Evolutionary conservation across 2,329 filamentous ascomycete species (phyloP), one percentile per base, ranked within the genome.

Genomic region (Ophiocordyceps polyrhachis-furcata): DNA sequence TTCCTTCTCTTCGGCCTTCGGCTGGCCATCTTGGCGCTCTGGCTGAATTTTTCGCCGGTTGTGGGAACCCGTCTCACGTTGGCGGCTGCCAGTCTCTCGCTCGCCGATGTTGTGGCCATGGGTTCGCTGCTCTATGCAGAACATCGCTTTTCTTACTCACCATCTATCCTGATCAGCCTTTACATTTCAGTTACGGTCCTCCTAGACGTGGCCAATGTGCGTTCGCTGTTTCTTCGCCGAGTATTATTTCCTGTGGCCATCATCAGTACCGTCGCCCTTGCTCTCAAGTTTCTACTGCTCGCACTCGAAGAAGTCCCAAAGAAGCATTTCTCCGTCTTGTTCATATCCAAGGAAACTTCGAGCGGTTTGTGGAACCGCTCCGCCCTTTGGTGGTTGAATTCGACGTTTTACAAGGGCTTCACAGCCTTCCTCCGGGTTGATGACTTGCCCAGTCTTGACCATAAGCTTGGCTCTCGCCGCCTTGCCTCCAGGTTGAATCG

Each of bases 141-240:
- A 31, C 48, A 48, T 40, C 29, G 41, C 15, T 46, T 46, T 41
- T 44, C 46, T 15, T 28, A 19, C 7, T 41, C 43, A 4, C 48
- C 48, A 9, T 49, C 48, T 17, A 44, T 35, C 3, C 43, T 45
- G 5, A n/a, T 49, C 23, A 43, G 45, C 25, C 19, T 45, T 4
- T 48, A 46, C 25, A 40, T 48, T 2, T 23, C 46, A 2, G 44
- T 47, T 5, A 40, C 46, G n/a, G 11, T 40, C 23, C 32, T 49
- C 8, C 45, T 48, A 17, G 45, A 48, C 38, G 41, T 41, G 7
- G 43, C 40, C 3, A 42, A 43, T 3, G 31, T 47, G 11, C 44
- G 48, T 15, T 48, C 48, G 5, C 43, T 48, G 4, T 48, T 47
- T 45, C 23, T 48, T 15, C 12, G 14, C 8, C 7, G 19, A 14